Evolutionary conservation across 2,329 filamentous ascomycete genomes (phyloP).

Genomic region (Calcarisporium arbuscula): DNA sequence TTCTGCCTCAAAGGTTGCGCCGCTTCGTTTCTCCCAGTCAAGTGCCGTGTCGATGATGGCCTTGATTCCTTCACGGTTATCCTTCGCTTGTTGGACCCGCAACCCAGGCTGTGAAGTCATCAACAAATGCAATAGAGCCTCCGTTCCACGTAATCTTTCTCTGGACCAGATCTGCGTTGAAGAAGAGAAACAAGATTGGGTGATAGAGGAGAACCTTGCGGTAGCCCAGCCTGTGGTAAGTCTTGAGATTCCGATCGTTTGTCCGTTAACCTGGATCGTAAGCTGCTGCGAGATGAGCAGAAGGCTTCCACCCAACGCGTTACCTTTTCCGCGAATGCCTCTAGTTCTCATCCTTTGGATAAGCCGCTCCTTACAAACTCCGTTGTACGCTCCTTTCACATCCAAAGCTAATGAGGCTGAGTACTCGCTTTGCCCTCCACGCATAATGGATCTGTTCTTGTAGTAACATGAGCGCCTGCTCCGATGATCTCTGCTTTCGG

Average conservation of each 20-base stretch:
- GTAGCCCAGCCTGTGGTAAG: slow-evolving; percentile 18
- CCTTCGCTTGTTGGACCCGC: slow-evolving; percentile 13
- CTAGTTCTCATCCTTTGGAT: no score
- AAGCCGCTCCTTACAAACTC: no score
- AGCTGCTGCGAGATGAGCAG: no score
- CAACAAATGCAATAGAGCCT: slow-evolving; percentile 8
- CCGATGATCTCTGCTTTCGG: not conserved
- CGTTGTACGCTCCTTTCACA: no score
- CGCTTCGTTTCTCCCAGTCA: slow-evolving; percentile 18
- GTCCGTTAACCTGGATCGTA: no score
- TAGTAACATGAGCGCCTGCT: slow-evolving; percentile 2
- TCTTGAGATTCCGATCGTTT: slow-evolving; percentile 20
- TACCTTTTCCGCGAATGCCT: no score
- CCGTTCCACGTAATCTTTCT: not conserved
- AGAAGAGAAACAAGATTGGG: slow-evolving; percentile 30
- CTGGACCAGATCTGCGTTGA: slow-evolving; percentile 9
- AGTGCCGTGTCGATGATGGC: slow-evolving; percentile 16
- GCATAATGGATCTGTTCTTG: slow-evolving; percentile 7
- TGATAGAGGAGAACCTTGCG: slow-evolving; percentile 27
- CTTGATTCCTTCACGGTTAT: slow-evolving; percentile 17
- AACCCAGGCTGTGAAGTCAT: slow-evolving; percentile 12
- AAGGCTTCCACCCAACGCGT: no score
- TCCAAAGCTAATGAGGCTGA: no score
- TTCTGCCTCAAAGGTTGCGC: slow-evolving; percentile 17
- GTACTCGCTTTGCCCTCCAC: no score